Evolutionary conservation across 2,329 filamentous ascomycete species (phyloP).

Genomic region (Diaporthe citri): DNA sequence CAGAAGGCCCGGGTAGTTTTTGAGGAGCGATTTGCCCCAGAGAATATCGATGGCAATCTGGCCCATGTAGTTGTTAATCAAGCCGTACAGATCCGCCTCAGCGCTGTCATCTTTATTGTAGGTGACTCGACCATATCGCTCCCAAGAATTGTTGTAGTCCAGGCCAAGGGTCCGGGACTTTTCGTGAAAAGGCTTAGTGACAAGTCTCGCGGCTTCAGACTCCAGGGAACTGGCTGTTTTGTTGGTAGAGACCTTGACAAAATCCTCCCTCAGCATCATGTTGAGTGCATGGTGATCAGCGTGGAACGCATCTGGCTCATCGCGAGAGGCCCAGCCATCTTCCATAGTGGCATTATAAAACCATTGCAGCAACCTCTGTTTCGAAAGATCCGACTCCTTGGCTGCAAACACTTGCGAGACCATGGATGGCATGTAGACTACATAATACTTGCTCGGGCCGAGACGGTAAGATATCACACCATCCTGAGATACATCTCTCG

Average conservation of each 20-base stretch:
- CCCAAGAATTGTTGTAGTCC: background rate
- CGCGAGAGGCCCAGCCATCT: background rate
- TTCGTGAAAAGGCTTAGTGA: background rate
- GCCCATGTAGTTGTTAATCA: background rate
- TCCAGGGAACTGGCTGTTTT: background rate
- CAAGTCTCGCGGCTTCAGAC: background rate
- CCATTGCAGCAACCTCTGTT: background rate
- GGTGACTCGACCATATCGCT: background rate
- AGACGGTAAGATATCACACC: background rate
- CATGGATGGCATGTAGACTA: background rate
- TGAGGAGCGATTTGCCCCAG: background rate
- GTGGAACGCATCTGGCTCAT: background rate
- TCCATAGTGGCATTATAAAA: background rate
- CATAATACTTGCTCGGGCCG: background rate
- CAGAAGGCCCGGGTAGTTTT: background rate
- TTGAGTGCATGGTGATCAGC: background rate
- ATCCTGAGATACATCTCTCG: background rate
- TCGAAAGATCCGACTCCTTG: background rate
- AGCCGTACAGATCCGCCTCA: background rate
- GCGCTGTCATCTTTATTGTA: background rate
- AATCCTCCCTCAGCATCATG: background rate
- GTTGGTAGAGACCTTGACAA: background rate
- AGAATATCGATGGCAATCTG: background rate
- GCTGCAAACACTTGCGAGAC: background rate
- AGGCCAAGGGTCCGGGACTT: background rate